phyloP scores from a whole-genome alignment of 2,329 filamentous ascomycete genomes.

The Sporothrix euskadiensis region DNA sequence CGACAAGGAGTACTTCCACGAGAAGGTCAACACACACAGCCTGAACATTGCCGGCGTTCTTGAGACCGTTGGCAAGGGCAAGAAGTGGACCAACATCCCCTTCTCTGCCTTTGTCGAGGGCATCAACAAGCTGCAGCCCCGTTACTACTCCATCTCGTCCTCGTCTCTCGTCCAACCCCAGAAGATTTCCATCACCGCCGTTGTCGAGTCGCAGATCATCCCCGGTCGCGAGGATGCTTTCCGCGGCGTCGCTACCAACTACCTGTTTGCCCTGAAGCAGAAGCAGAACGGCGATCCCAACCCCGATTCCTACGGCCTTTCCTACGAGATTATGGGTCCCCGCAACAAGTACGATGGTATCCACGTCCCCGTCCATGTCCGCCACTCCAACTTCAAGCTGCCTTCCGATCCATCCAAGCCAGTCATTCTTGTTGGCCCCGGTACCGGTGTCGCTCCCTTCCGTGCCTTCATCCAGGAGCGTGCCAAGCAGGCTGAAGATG shows the following conservation, averaged over 20 bases:
- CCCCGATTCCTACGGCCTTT: constrained; percentile 79
- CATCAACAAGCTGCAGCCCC: constrained; percentile 89
- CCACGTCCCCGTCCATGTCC: constrained; percentile 90
- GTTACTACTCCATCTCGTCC: constrained; percentile 99
- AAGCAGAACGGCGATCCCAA: constrained; percentile 89
- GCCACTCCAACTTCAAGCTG: constrained; percentile 98
- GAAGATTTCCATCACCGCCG: constrained; percentile 91
- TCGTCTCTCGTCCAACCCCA: constrained; percentile 92
- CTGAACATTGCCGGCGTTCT: constrained; percentile 90
- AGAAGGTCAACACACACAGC: constrained; percentile 76
- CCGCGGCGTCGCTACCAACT: constrained; percentile 96
- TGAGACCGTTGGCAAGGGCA: constrained; percentile 67
- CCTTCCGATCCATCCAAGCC: constrained; percentile 93
- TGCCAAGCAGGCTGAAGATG: constrained; percentile 76
- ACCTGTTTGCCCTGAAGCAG: constrained; percentile 89
- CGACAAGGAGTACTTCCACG: constrained; percentile 94
- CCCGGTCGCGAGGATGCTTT: constrained; percentile 75
- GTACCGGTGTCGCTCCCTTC: constrained; percentile 96
- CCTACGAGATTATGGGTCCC: constrained; percentile 83
- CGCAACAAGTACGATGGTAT: constrained; percentile 97
- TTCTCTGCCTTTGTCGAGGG: constrained; percentile 96
- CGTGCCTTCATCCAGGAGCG: constrained; percentile 93
- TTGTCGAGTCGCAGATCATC: constrained; percentile 81
- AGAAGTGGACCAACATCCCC: constrained; percentile 80
- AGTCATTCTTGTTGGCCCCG: constrained; percentile 92